Evolutionary conservation across 1,284 basidiomycete genomes (phyloP), one percentile per base, ranked within the genome.

Genomic region (Cutaneotrichosporon sp.): DNA sequence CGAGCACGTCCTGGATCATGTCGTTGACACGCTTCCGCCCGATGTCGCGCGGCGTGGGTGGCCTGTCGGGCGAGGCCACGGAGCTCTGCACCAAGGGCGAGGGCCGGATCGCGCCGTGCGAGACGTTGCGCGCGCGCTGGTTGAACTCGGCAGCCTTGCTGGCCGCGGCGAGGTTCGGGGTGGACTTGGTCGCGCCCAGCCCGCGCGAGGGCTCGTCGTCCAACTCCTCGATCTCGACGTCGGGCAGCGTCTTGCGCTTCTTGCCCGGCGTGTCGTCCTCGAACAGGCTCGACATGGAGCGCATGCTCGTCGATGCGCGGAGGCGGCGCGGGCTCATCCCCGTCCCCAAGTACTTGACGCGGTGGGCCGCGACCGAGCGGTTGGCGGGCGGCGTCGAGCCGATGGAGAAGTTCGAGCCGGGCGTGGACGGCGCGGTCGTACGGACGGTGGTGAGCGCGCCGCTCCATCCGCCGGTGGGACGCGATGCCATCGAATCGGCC

Each of bases 1-100:
- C 70, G 38, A 76, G 67, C 13, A 78, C 62, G 22, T 72, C 71
- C 29, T 65, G 69, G 58, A 78, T 68, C 45, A 76, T 73, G 36
- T 73, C 71, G 11, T 72, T 71, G 4, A 73, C 74, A 5, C 72
- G 65, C 56, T 71, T 67, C 58, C 58, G 72, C 24, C 71, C 74
- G 27, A 54, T 54, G 13, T 56, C 51, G 31, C 4, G 66, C 54
- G n/a, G 63, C 58, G 53, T 61, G 53, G 36, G 36, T 45, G 59
- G 29, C 24, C 31, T 25, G 33, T 53, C 25, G 2, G 54, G 51
- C 14, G 55, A 60, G 14, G 45, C 25, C 11, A 18, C 31, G 9
- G 50, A 58, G 22, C 64, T 62, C 34, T 63, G 64, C 22, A 60
- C 56, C 1, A 72, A 29, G 1, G 69, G 69, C 16, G 67, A 70